A percentile compares a stretch with the other conserved stretches of the same genome.
phyloP scores from a whole-genome alignment of 768 basidiomycete species.

The Psilocybe cubensis region DNA sequence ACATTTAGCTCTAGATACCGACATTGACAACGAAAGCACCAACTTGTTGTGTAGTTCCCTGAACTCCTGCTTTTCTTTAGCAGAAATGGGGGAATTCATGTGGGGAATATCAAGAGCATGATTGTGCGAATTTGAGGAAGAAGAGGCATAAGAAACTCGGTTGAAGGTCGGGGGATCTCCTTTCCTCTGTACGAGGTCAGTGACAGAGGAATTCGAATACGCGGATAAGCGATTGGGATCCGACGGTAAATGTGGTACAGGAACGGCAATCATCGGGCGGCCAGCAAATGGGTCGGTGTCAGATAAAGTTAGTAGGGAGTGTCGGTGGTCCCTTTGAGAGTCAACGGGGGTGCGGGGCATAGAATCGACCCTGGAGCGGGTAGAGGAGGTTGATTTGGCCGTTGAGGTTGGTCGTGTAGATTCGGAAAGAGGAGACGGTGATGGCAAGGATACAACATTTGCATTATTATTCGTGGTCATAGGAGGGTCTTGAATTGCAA shows the following conservation, averaged over 20 bases:
- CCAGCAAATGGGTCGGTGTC: conserved; percentile 70
- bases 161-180: conserved; percentile 38
- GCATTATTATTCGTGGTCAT: conserved; percentile 2
- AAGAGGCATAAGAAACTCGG: conserved; percentile 59
- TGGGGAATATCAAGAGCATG: conserved; percentile 31
- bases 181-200: conserved; percentile 46
- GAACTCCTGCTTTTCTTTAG: conserved; percentile 14
- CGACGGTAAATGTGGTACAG: conserved; percentile 39
- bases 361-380: conserved; percentile 58
- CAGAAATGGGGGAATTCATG: conserved; percentile 4
- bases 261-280: conserved; percentile 37
- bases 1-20: neutral
- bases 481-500: conserved; percentile 57
- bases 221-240: conserved; percentile 55
- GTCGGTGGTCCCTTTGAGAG: conserved; percentile 39
- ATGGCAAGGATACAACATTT: neutral
- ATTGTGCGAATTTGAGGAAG: conserved; percentile 56
- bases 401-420: conserved; percentile 39
- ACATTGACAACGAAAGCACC: conserved; percentile 9
- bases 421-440: conserved; percentile 13
- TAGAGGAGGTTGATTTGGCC: conserved; percentile 61
- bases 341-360: conserved; percentile 59
- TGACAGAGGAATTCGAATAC: conserved; percentile 54
- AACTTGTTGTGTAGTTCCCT: conserved; percentile 26
- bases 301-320: conserved; percentile 64